These are phyloP conservation scores for Bryoerythrophyllum caledonicum DNA, from an alignment of 225 moss, liverwort and hornwort species.

Conservation along the genomic window DNA sequence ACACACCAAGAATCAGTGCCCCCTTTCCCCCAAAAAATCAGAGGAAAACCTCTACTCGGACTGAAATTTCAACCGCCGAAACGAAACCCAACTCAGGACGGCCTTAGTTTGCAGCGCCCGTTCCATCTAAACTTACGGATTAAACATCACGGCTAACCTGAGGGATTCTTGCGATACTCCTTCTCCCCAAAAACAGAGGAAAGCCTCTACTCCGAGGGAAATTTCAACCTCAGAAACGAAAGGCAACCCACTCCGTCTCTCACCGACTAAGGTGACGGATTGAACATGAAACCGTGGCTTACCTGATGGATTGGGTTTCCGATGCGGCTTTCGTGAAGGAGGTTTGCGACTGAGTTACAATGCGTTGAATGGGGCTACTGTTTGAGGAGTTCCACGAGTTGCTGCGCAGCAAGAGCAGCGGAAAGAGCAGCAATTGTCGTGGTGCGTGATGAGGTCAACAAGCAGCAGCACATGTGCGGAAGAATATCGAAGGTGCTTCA, in stretches of 20 bases:
- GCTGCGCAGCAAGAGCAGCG: background rate
- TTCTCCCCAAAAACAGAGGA: background rate
- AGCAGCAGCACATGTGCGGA: background rate
- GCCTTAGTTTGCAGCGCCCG: no score
- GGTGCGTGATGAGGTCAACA: background rate
- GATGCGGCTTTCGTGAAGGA: no score
- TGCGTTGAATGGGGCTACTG: no score
- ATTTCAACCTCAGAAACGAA: background rate
- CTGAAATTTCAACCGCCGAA: no score
- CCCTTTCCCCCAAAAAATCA: background rate
- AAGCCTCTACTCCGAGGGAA: background rate
- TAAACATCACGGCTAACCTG: background rate
- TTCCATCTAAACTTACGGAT: background rate
- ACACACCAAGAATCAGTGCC: conserved; percentile 21
- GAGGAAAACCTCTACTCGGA: background rate
- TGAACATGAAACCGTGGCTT: background rate
- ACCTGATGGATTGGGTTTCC: background rate
- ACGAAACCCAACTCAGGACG: no score
- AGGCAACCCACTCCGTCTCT: background rate
- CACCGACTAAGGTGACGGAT: no score
- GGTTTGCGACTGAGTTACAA: no score
- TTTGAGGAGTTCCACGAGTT: background rate
- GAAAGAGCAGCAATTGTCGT: background rate
- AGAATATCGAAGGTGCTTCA: background rate
- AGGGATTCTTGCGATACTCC: background rate